Conservation (phyloP, 441 rosid species). For the Breynia disticha region DNA sequence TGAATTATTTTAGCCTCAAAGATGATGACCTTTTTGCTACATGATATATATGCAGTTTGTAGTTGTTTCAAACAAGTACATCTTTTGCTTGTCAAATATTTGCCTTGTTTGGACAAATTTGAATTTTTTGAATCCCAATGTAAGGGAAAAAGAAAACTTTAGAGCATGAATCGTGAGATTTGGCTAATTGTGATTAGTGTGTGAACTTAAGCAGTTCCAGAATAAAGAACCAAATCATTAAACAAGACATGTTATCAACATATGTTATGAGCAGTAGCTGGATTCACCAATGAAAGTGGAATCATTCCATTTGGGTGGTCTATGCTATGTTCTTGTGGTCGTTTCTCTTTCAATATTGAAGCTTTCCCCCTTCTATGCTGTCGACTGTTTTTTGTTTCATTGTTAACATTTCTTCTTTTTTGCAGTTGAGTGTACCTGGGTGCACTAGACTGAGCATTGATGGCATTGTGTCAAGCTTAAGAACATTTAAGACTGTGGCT, state of each 20-base stretch:
- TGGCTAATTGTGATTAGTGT: not conserved
- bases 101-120: not conserved
- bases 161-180: not conserved
- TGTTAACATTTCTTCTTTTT: slow-evolving; percentile 7
- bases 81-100: not conserved
- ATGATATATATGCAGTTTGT: too few species aligned
- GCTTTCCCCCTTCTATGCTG: not conserved
- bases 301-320: too few species aligned
- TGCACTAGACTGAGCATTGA: slow-evolving; percentile 71
- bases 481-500: slow-evolving; percentile 41
- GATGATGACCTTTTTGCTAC: not conserved
- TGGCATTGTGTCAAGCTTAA: slow-evolving; percentile 56
- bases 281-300: too few species aligned
- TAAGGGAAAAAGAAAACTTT: not conserved
- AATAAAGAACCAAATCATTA: not conserved
- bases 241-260: not conserved
- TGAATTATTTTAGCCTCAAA: not conserved
- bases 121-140: not conserved
- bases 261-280: too few species aligned
- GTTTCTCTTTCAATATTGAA: too few species aligned
- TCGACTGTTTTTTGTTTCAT: not conserved
- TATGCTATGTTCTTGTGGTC: too few species aligned
- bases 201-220: not conserved
- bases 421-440: slow-evolving; percentile 84
- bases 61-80: not conserved